Evolutionary conservation across 2,329 filamentous ascomycete genomes (phyloP), one percentile per base, ranked within the genome.

Genomic region (Pyrenophora tritici-repentis): DNA sequence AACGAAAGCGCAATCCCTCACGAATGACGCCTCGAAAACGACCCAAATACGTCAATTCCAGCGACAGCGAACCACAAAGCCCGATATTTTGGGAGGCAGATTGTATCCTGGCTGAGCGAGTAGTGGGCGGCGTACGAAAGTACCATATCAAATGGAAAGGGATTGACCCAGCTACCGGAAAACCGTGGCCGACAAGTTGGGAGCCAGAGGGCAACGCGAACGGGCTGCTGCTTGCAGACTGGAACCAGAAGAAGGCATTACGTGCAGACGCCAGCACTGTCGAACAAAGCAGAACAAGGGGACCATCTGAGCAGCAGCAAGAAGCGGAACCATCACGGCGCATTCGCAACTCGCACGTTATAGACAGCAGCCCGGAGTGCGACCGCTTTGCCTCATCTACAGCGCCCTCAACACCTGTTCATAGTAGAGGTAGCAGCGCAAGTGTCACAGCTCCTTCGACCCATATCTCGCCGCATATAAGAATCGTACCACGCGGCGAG

Each of bases 121-220:
- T 42, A 0, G 29, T 73, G 38, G 63, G 61, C 9, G 53, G 57
- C 8, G 55, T 74, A 8, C 40, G 53, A 3, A 38, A 59, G n/a
- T 87, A 85, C 58, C 64, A 75, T 3, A 78, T 86, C 45, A 78
- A 84, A 61, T 86, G 84, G 84, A 78, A 75, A 40, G 77, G 80
- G 51, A 45, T 43, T 43, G 71, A 85, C 61, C 70, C 75, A n/a
- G 53, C 59, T 2, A 82, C 81, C 33, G 81, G 80, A 14, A 65
- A 78, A 53, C 52, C 56, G 1, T 86, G 79, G 62, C 48, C 69
- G 3, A 78, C 78, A 8, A 79, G 72, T 40, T 86, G 84, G 84
- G 83, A 78, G 42, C 73, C 68, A 0, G 75, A 75, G 34, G 42
- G 43, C 6, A 52, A 62, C 55, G 65, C 69, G 2, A 77, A 70